Conservation (phyloP, 2,329 filamentous ascomycete species). For the Domatiomyces catenatus region DNA sequence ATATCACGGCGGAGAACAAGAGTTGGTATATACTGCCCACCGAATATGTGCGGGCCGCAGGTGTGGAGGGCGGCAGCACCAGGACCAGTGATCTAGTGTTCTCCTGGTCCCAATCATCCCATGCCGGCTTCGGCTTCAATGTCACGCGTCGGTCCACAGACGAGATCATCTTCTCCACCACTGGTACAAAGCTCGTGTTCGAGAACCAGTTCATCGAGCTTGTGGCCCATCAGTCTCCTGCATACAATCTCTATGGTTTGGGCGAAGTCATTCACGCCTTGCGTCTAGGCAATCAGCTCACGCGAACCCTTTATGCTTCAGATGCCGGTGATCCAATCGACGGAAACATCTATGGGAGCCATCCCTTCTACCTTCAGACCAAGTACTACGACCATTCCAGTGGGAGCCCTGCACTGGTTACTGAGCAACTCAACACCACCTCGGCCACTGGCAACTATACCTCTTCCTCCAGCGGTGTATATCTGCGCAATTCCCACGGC, state of each 20-base stretch:
- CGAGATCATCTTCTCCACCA: constrained; percentile 54
- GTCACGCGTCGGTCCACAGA: constrained; percentile 43
- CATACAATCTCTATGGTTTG: constrained; percentile 62
- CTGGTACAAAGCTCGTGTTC: constrained; percentile 49
- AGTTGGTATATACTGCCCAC: constrained; percentile 55
- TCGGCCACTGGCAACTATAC: constrained; percentile 40
- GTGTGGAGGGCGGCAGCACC: constrained; percentile 25
- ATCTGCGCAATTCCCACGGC: constrained; percentile 59
- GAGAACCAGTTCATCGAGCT: constrained; percentile 70
- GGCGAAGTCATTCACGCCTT: constrained; percentile 59
- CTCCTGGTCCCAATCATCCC: constrained; percentile 35
- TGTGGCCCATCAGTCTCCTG: constrained; percentile 46
- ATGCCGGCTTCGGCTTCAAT: constrained; percentile 42
- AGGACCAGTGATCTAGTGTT: constrained; percentile 34
- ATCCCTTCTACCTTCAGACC: constrained; percentile 68
- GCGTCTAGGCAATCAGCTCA: constrained; percentile 57
- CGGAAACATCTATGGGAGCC: constrained; percentile 57
- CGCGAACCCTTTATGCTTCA: constrained; percentile 51
- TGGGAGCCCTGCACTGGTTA: constrained; percentile 38
- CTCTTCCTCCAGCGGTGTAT: constrained; percentile 55
- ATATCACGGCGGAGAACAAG: constrained; percentile 44
- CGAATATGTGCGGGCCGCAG: constrained; percentile 44
- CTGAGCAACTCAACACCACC: constrained; percentile 32
- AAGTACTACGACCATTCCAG: constrained; percentile 49
- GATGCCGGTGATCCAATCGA: constrained; percentile 51